phyloP scores from a whole-genome alignment of 1,284 basidiomycete species.

The Takashimella koratensis region DNA sequence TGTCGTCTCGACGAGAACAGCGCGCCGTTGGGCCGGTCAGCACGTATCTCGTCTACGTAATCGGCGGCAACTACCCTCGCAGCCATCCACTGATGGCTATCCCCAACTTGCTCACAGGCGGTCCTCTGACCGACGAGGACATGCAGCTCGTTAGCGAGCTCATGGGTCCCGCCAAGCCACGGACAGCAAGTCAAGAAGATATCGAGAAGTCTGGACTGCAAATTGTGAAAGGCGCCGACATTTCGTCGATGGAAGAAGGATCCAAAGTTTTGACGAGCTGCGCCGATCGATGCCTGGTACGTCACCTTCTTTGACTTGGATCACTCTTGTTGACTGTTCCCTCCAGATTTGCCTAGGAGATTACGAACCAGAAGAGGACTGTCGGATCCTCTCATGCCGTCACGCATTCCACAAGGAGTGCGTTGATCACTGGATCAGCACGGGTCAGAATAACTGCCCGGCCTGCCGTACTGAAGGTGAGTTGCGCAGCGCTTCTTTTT shows the following conservation, averaged over 20 bases:
- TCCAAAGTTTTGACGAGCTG: slow-evolving; percentile 70
- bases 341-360: slow-evolving; percentile 80
- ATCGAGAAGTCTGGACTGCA: slow-evolving; percentile 74
- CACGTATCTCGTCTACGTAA: slow-evolving; percentile 47
- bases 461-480: slow-evolving; percentile 58
- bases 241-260: slow-evolving; percentile 57
- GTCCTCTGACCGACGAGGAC: slow-evolving; percentile 57
- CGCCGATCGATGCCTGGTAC: slow-evolving; percentile 61
- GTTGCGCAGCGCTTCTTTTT: no score
- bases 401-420: slow-evolving; percentile 82
- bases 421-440: slow-evolving; percentile 79
- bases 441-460: slow-evolving; percentile 81
- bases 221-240: slow-evolving; percentile 59
- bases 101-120: slow-evolving; percentile 58
- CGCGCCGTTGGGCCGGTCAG: slow-evolving; percentile 22
- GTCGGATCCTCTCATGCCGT: slow-evolving; percentile 72
- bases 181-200: slow-evolving; percentile 72
- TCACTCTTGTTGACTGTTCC: slow-evolving; percentile 41
- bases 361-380: slow-evolving; percentile 67
- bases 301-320: slow-evolving; percentile 31
- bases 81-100: slow-evolving; percentile 78
- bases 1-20: slow-evolving; percentile 10
- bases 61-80: slow-evolving; percentile 76
- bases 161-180: slow-evolving; percentile 51
- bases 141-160: slow-evolving; percentile 67